These are phyloP conservation scores for Coleophoma cylindrospora DNA, from an alignment of 2,329 filamentous ascomycete genomes.

Conservation along the genomic window DNA sequence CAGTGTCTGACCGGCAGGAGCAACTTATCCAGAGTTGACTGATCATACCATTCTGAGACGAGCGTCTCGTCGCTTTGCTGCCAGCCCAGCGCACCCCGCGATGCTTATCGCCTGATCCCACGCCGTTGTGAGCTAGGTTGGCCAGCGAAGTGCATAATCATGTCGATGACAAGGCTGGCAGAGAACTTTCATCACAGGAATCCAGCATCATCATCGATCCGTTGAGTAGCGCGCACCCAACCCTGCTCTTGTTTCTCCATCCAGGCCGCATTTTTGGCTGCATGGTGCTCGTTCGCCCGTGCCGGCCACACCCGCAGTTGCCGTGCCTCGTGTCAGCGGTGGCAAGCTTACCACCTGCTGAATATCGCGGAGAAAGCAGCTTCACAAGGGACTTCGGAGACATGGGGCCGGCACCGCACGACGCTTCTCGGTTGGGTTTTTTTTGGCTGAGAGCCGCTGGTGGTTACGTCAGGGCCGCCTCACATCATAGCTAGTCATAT, in stretches of 20 bases:
- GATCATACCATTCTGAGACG: too few species aligned
- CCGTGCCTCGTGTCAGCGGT: neutral
- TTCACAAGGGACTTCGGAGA: neutral
- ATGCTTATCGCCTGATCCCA: neutral
- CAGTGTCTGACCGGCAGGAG: too few species aligned
- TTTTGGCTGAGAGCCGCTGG: neutral
- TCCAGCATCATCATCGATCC: neutral
- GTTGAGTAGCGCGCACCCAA: too few species aligned
- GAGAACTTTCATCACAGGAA: neutral
- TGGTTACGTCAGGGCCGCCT: too few species aligned
- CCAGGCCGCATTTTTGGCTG: neutral
- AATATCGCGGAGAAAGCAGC: too few species aligned
- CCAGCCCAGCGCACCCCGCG: neutral
- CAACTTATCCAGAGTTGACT: too few species aligned
- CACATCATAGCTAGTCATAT: neutral
- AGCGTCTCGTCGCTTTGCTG: too few species aligned
- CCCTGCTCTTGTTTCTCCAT: neutral
- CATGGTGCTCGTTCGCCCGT: neutral
- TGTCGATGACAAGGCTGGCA: neutral
- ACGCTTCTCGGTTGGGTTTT: neutral
- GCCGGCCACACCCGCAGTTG: neutral
- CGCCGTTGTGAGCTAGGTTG: neutral
- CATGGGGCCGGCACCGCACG: neutral
- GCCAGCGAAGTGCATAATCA: neutral
- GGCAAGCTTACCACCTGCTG: neutral